phyloP scores from a whole-genome alignment of 257 asterid genomes.

The Nicotiana tomentosiformis region DNA sequence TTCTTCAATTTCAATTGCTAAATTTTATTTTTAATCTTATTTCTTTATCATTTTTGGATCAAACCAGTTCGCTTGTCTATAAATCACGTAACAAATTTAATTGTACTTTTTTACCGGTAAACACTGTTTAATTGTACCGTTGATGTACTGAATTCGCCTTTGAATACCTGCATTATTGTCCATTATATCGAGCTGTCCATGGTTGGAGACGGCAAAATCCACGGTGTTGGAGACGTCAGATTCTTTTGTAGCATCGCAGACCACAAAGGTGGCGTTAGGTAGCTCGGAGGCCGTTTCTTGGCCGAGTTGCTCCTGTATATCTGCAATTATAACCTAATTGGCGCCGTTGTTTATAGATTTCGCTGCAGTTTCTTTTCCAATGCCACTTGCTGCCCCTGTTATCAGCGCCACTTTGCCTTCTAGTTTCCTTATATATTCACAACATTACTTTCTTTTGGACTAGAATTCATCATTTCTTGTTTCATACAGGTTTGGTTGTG shows the following conservation, averaged over 20 bases:
- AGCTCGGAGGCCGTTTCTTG: constrained; percentile 41
- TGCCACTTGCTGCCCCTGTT: constrained; percentile 83
- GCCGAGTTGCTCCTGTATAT: constrained; percentile 44
- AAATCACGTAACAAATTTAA: too few species aligned
- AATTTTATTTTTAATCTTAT: too few species aligned
- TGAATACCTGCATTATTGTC: constrained; percentile 72
- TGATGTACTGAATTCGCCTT: not conserved
- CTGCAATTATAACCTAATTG: constrained; percentile 58
- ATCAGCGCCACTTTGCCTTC: constrained; percentile 80
- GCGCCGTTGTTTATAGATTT: constrained; percentile 70
- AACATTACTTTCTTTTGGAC: not conserved
- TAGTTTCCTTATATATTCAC: constrained; percentile 35
- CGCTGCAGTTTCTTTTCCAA: constrained; percentile 74
- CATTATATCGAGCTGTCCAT: constrained; percentile 72
- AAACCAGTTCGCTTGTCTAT: too few species aligned
- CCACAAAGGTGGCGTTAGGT: constrained; percentile 47
- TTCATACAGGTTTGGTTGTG: too few species aligned
- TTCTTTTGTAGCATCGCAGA: constrained; percentile 68
- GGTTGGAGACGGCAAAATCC: constrained; percentile 48
- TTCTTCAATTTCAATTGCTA: too few species aligned
- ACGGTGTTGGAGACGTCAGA: constrained; percentile 59
- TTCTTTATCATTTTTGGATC: too few species aligned
- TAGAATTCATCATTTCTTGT: too few species aligned
- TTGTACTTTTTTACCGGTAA: too few species aligned
- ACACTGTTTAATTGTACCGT: too few species aligned